phyloP scores from a whole-genome alignment of 2,329 filamentous ascomycete species.

The Trichoderma lentiforme region DNA sequence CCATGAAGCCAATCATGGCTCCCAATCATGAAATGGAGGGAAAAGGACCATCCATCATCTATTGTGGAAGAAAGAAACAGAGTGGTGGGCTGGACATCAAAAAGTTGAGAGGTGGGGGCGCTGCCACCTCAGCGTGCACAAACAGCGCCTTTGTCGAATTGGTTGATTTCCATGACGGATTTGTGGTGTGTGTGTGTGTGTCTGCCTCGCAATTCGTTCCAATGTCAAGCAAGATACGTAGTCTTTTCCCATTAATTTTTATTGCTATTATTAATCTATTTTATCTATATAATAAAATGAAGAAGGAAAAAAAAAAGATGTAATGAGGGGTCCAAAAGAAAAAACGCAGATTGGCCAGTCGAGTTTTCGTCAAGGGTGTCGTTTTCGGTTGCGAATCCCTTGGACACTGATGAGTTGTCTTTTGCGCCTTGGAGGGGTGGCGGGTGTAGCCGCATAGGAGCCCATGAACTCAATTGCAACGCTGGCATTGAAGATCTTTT shows the following conservation, averaged over 20 bases:
- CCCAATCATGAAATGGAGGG: neutral
- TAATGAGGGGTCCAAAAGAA: neutral
- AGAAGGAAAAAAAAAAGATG: neutral
- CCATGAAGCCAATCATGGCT: neutral
- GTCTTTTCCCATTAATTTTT: neutral
- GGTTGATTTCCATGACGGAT: neutral
- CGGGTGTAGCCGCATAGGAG: neutral
- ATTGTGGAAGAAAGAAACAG: neutral
- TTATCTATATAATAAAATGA: neutral
- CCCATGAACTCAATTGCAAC: neutral
- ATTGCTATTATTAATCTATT: neutral
- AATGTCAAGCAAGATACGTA: neutral
- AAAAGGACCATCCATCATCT: neutral
- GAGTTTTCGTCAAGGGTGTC: neutral
- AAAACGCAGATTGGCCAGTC: neutral
- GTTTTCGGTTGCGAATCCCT: neutral
- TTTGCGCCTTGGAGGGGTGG: neutral
- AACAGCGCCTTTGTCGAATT: neutral
- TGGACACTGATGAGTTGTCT: slow-evolving; percentile 3
- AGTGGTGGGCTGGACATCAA: neutral
- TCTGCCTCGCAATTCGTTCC: neutral
- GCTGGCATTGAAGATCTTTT: slow-evolving; percentile 8
- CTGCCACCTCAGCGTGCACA: slow-evolving; percentile 13
- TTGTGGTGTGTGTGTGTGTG: neutral
- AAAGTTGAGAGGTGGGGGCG: neutral